phyloP scores from a whole-genome alignment of 2,329 filamentous ascomycete genomes.

The Colletotrichum karsti region DNA sequence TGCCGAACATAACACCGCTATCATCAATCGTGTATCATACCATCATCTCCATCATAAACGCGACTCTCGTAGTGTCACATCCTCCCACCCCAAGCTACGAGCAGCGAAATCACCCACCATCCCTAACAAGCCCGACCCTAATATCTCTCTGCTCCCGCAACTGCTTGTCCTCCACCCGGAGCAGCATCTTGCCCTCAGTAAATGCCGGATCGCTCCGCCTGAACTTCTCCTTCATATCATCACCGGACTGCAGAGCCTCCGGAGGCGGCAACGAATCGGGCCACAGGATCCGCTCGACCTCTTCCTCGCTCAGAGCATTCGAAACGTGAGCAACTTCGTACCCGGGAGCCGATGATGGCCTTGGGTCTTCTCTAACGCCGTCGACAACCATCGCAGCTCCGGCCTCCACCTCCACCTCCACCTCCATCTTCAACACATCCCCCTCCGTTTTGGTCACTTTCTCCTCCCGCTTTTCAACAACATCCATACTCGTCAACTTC shows the following conservation, averaged over 20 bases:
- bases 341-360: too few species aligned
- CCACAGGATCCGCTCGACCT: conserved; percentile 10
- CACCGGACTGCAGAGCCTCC: neutral
- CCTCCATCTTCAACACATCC: conserved; percentile 16
- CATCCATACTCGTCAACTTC: conserved; percentile 11
- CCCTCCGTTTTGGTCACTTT: conserved; percentile 36
- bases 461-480: conserved; percentile 34
- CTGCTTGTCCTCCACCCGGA: conserved; percentile 43
- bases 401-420: conserved; percentile 27
- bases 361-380: too few species aligned
- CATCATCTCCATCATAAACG: too few species aligned
- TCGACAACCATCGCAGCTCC: neutral
- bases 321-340: too few species aligned
- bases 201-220: conserved; percentile 44
- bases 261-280: neutral
- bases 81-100: too few species aligned
- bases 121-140: conserved; percentile 11
- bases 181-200: conserved; percentile 49
- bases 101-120: neutral
- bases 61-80: too few species aligned
- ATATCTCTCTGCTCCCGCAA: conserved; percentile 42
- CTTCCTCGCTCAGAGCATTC: neutral
- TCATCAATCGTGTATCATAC: too few species aligned
- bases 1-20: too few species aligned
- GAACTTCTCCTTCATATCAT: conserved; percentile 47